Evolutionary conservation across 2,329 filamentous ascomycete species (phyloP), one percentile per base, ranked within the genome.

Genomic region (Fusarium albidum): DNA sequence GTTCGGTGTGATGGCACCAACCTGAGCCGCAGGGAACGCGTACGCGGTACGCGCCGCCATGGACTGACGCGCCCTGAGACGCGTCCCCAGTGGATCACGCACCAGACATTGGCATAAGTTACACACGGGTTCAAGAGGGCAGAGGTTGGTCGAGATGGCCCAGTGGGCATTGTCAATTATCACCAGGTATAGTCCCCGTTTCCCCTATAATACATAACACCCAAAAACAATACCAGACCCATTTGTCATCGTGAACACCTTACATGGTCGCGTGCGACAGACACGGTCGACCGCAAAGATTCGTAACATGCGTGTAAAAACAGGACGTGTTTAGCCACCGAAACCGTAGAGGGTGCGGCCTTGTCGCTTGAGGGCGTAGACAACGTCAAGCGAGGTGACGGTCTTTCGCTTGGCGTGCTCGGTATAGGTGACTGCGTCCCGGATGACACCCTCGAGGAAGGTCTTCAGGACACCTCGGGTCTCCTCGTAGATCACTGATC

Each of bases 321-420:
- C 42, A 60, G 12, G 44, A 50, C 17, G 53, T 46, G 45, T 52
- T 86, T 90, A 93, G 83, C 88, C 89, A 84, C 90, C 90, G 84
- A 93, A 93, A 82, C 90, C 90, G 83, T 93, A 94, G 65, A 93
- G 88, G 73, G 90, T 90, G 72, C 89, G 83, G 73, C 85, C 85
- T 78, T 88, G 85, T 75, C 85, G 80, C 82, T 88, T 88, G 65
- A 88, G 79, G 38, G 84, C 84, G 65, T 87, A 88, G 74, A 87
- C 85, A 18, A 88, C 85, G 65, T 88, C 85, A 39, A 87, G 82
- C 9, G 85, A 87, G 29, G 85, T 90, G 75, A 91, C 88, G 12
- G 88, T 90, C 86, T 90, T 90, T 77, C 88, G 86, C 85, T 90
- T 91, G 78, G 88, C 88, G 79, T 90, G 87, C 80, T 90, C 87